These are phyloP conservation scores for Emmonsia crescens DNA, from an alignment of 2,329 filamentous ascomycete species.

Conservation along the genomic window DNA sequence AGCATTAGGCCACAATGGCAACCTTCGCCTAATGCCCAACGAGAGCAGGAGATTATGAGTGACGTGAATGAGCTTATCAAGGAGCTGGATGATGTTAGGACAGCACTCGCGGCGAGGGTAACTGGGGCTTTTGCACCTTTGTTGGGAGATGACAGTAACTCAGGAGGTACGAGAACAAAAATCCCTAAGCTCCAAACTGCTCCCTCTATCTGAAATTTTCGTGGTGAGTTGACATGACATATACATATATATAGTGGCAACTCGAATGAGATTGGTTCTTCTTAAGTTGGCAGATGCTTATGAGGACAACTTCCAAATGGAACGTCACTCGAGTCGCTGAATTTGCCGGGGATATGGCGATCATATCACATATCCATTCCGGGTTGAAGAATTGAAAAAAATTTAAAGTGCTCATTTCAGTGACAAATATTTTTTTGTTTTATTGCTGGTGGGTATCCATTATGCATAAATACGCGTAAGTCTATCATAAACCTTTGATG, in stretches of 20 bases:
- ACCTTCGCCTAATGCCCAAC: neutral
- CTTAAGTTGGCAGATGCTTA: neutral
- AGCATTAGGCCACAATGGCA: neutral
- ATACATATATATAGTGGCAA: neutral
- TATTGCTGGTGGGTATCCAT: neutral
- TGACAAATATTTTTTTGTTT: neutral
- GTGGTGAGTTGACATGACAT: neutral
- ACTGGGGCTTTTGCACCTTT: neutral
- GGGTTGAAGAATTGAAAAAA: neutral
- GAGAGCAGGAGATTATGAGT: neutral
- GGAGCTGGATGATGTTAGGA: neutral
- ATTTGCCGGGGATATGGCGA: neutral
- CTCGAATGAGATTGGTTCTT: neutral
- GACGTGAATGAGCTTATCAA: neutral
- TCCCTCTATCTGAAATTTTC: neutral
- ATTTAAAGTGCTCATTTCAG: neutral
- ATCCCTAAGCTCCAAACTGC: neutral
- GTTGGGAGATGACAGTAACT: neutral
- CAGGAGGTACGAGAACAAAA: neutral
- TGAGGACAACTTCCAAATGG: neutral
- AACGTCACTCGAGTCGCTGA: neutral
- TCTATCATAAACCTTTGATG: neutral
- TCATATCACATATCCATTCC: neutral
- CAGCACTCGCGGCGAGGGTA: neutral
- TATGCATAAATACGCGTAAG: neutral